A percentile compares a stretch with the other conserved stretches of the same genome.
phyloP scores from a whole-genome alignment of 176 grass and related monocot species.

The Avena atlantica region DNA sequence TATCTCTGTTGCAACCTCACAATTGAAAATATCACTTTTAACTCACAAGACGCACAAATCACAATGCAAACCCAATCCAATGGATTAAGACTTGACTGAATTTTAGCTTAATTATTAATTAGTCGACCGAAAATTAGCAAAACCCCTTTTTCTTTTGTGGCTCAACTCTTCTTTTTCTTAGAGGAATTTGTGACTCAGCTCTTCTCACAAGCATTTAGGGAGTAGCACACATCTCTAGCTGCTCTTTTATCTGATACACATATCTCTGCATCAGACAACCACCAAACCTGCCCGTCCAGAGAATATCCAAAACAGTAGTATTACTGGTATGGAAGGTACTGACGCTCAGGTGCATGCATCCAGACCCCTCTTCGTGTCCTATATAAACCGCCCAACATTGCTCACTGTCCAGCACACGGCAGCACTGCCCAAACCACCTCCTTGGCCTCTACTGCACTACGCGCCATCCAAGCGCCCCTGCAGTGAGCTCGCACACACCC shows the following conservation, averaged over 20 bases:
- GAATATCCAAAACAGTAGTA: conserved; percentile 49
- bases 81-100: too few species aligned
- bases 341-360: conserved; percentile 51
- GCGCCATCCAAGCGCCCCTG: conserved; percentile 1
- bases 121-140: too few species aligned
- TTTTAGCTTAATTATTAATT: too few species aligned
- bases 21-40: too few species aligned
- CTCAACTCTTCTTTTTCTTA: background rate
- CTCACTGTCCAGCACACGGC: conserved; percentile 37
- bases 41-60: too few species aligned
- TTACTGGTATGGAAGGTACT: conserved; percentile 17
- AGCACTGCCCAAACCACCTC: conserved; percentile 48
- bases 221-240: conserved; percentile 32
- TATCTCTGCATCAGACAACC: conserved; percentile 44
- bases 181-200: background rate
- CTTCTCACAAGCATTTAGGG: background rate
- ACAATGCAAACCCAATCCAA: too few species aligned
- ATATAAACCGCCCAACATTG: conserved; percentile 52
- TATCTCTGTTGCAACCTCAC: too few species aligned
- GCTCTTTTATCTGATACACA: conserved; percentile 21
- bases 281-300: conserved; percentile 40
- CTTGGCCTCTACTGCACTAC: conserved; percentile 21
- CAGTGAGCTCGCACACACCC: conserved; percentile 19
- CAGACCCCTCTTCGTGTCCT: conserved; percentile 29
- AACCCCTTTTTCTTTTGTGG: background rate